Base-by-base conservation (phyloP, 2,329 filamentous ascomycete genomes). In the Diaporthe humulicola region DNA sequence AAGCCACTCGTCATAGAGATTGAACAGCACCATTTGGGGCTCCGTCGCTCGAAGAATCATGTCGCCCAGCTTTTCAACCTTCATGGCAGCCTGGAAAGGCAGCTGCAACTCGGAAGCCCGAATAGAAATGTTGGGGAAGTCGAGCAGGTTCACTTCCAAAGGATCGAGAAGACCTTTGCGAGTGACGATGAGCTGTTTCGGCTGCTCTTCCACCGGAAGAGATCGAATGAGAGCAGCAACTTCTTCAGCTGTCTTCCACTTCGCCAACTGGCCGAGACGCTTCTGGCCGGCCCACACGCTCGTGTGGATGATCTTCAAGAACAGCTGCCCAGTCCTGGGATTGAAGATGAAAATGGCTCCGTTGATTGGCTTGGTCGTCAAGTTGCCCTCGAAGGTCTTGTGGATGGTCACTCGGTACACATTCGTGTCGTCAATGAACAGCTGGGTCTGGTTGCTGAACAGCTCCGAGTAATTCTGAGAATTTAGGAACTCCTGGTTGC, bases 321-420 rank as follows among this genome's bases (percentile, higher is more conserved):
- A 99, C 52, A 99, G 86, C 82, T 99, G 97, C 69, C 97, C 97
- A 70, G 97, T 99, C 74, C 96, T 92, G n/a, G 97, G 97, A 83
- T 99, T 99, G 91, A 99, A 98, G 82, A 99, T 99, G 88, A 99
- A 99, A 83, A 99, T 98, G 60, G 97, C 97, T 82, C 97, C 97
- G 83, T 99, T 99, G 89, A 99, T 99, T 4, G 97, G 97, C 86
- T 99, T 99, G 2, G 97, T 99, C 0, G 97, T 99, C 90, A 99
- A 88, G 83, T 99, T 99, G 80, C 97, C 97, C 85, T 99, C 97
- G 77, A 99, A 99, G 0, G 97, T 99, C 91, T 99, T 99, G 89
- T 99, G 97, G 77, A 99, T 99, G 0, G 97, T 99, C 76, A 99
- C 97, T 87, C 97, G 96, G 83, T 99, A 99, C 70, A 99, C 97